phyloP scores from a whole-genome alignment of 345 rosid species.

The Camelina laxa region DNA sequence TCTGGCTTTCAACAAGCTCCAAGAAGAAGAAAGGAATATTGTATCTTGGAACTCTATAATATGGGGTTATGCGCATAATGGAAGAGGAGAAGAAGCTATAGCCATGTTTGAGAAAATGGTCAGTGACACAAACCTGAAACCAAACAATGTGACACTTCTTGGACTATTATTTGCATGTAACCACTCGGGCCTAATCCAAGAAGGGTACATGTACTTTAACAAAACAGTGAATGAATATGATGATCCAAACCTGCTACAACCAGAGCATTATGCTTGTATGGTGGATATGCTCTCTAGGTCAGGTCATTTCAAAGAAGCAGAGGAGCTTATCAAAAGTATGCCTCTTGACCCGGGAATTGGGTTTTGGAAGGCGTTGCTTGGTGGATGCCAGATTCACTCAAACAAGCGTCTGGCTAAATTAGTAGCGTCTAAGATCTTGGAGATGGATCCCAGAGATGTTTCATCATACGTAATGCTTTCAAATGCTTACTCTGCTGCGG shows the following conservation, averaged over 20 bases:
- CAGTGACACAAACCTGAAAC: slow-evolving; percentile 49
- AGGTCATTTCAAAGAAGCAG: slow-evolving; percentile 67
- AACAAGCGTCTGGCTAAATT: slow-evolving; percentile 57
- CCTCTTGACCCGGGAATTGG: slow-evolving; percentile 80
- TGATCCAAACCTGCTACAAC: slow-evolving; percentile 49
- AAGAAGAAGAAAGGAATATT: slow-evolving; percentile 43
- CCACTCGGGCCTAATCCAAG: slow-evolving; percentile 73
- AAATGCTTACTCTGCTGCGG: slow-evolving; percentile 70
- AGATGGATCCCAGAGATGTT: slow-evolving; percentile 71
- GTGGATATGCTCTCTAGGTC: slow-evolving; percentile 80
- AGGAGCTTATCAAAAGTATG: slow-evolving; percentile 53
- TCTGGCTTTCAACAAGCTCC: slow-evolving; percentile 53
- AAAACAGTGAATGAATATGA: slow-evolving; percentile 43
- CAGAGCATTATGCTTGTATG: slow-evolving; percentile 81
- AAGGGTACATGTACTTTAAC: slow-evolving; percentile 66
- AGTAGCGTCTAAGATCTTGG: slow-evolving; percentile 61
- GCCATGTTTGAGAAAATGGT: slow-evolving; percentile 57
- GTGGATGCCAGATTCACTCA: slow-evolving; percentile 82
- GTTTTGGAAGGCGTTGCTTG: slow-evolving; percentile 86
- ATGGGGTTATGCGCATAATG: slow-evolving; percentile 83
- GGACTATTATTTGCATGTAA: slow-evolving; percentile 79
- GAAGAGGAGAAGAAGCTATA: slow-evolving; percentile 73
- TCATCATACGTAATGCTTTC: slow-evolving; percentile 87
- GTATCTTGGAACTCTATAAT: slow-evolving; percentile 83
- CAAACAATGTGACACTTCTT: slow-evolving; percentile 67